A percentile compares a stretch with the other conserved stretches of the same genome.
These are phyloP conservation scores for Triticum aestivum DNA, from an alignment of 176 grass and related monocot species.

Conservation along the genomic window DNA sequence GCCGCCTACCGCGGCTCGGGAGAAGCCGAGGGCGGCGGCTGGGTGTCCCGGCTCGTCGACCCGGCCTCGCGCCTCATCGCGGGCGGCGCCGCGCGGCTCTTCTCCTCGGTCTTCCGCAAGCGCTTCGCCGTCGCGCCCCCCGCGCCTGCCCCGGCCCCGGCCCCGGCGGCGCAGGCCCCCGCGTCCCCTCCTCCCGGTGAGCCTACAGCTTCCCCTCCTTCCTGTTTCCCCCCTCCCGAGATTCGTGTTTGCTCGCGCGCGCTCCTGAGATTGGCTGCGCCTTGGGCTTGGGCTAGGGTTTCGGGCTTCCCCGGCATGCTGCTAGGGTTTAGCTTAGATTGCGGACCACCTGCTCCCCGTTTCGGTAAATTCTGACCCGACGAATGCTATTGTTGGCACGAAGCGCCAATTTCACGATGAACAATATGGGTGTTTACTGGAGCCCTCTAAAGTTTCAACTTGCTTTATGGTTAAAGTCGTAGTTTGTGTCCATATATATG, in stretches of 20 bases:
- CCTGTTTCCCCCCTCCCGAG: neutral
- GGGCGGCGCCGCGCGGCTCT: conserved; percentile 69
- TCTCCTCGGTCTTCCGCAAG: conserved; percentile 84
- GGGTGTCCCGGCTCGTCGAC: conserved; percentile 78
- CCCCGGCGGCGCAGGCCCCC: neutral
- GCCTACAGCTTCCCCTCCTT: neutral
- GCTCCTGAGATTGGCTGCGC: neutral
- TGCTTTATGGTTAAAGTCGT: neutral
- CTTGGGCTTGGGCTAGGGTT: conserved; percentile 33
- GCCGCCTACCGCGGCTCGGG: neutral
- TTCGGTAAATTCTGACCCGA: neutral
- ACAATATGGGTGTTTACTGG: neutral
- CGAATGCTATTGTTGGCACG: neutral
- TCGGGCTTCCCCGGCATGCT: neutral
- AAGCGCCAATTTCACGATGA: neutral
- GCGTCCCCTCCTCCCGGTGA: conserved; percentile 29
- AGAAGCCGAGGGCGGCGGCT: conserved; percentile 29
- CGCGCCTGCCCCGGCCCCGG: neutral
- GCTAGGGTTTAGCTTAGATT: conserved; percentile 41
- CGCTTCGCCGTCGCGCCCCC: conserved; percentile 30
- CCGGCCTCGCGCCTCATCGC: conserved; percentile 81
- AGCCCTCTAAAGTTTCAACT: neutral
- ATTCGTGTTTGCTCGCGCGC: neutral
- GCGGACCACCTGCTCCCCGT: neutral
- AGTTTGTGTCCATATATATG: neutral